These are phyloP conservation scores for Boletus edulis DNA, from an alignment of 768 basidiomycete genomes.

Conservation along the genomic window DNA sequence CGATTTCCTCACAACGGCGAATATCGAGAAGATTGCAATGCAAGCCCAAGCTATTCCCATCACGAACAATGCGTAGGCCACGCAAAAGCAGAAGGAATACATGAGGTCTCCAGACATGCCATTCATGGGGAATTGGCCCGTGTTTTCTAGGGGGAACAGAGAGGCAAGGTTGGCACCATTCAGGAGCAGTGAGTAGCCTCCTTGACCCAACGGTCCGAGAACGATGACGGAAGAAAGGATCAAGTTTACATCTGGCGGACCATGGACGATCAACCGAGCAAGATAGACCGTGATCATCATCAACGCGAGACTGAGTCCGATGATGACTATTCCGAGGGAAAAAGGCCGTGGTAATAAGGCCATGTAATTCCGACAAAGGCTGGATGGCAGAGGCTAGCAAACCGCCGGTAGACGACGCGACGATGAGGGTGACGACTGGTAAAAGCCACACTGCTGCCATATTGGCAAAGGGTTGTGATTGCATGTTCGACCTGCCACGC, in stretches of 20 bases:
- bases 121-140: conserved; percentile 31
- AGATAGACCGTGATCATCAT: conserved; percentile 51
- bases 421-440: conserved; percentile 51
- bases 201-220: conserved; percentile 54
- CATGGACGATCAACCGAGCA: conserved; percentile 40
- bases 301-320: conserved; percentile 46
- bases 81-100: conserved; percentile 43
- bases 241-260: conserved; percentile 38
- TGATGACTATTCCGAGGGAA: conserved; percentile 42
- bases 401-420: conserved; percentile 51
- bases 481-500: conserved; percentile 40
- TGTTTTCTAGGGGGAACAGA: conserved; percentile 32
- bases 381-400: conserved; percentile 40
- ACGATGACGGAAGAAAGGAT: conserved; percentile 47
- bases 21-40: conserved; percentile 42
- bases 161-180: conserved; percentile 38
- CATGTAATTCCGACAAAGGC: conserved; percentile 35
- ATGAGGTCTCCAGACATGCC: conserved; percentile 39
- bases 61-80: conserved; percentile 50
- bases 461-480: conserved; percentile 38
- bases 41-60: conserved; percentile 53
- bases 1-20: conserved; percentile 30
- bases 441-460: conserved; percentile 50
- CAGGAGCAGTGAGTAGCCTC: conserved; percentile 43
- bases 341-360: conserved; percentile 42